Evolutionary conservation across 306 rosid genomes (phyloP).

Genomic region (Vachellia collinsii): DNA sequence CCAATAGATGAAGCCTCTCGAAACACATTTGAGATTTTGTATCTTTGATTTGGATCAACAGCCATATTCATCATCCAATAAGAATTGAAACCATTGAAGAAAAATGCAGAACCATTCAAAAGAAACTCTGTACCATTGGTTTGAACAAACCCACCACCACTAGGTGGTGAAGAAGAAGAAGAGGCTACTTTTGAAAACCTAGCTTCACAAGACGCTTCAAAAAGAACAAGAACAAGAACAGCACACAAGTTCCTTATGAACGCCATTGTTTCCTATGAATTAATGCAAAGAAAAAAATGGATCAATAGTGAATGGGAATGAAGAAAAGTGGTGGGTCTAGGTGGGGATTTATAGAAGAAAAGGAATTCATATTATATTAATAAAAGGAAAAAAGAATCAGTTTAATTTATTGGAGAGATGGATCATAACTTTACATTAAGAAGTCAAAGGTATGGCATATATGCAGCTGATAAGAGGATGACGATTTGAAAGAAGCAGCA

Average conservation of each 20-base stretch:
- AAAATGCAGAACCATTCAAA: conserved; percentile 41
- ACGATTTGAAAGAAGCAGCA: not conserved
- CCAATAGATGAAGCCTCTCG: conserved; percentile 36
- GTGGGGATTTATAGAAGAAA: conserved; percentile 27
- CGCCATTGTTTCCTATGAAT: conserved; percentile 4
- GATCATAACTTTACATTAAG: not conserved
- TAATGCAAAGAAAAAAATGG: not conserved
- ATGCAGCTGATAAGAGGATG: not conserved
- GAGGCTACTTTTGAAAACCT: not conserved
- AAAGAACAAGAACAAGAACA: conserved; percentile 8
- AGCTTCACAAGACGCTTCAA: conserved; percentile 32
- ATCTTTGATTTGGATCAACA: conserved; percentile 53
- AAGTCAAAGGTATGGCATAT: not conserved
- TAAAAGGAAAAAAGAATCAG: not conserved
- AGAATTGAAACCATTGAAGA: conserved; percentile 30
- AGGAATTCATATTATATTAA: not conserved
- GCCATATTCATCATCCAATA: too few species aligned
- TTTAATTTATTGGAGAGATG: too few species aligned
- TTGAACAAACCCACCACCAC: conserved; percentile 39
- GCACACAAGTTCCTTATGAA: not conserved
- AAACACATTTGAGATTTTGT: too few species aligned
- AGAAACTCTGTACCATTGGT: conserved; percentile 44
- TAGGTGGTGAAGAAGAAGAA: conserved; percentile 1
- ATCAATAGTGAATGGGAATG: not conserved
- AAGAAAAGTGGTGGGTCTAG: not conserved